Base-by-base conservation (phyloP, 345 rosid species). In the Garcia nutans region DNA sequence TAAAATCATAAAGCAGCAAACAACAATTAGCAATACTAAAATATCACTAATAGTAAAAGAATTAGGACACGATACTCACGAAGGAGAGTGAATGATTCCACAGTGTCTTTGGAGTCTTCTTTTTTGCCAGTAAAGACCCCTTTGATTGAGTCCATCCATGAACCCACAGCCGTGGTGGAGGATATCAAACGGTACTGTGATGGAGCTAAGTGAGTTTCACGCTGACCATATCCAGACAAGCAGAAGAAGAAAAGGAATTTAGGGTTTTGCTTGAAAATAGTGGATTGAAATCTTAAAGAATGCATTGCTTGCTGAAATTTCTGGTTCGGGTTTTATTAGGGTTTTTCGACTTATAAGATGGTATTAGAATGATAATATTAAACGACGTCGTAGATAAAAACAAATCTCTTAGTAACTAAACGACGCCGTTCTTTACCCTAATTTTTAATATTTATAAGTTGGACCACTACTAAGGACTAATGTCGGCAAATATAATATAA, bases 111-210 rank as follows among this genome's bases (percentile, higher is more conserved):
- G 10, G 83, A 68, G 41, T 83, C 86, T 23, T 82, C 91, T 6
- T 91, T 93, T 11, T 89, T 84, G 10, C 97, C 99, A 7, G 94
- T 89, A 79, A 96, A 90, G 68, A 88, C 90, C 2, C 94, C 97
- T 84, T 89, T 92, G 82, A 96, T 83, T 70, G 93, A 23, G 76
- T 90, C 91, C 96, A 93, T 84, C 99, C 97, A 96, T 56, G 94
- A 88, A 77, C 80, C 68, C 16, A 79, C 82, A 52, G 83, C 49
- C 59, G 89, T 23, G 23, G 95, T 87, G 74, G 92, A 79, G 78
- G 82, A 84, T 76, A 93, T 84, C 17, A 78, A 81, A 28, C 96
- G 95, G 70, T 68, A 77, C 83, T 77, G 92, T 26, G 90, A 60
- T 37, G 59, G 75, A 74, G 66, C 16, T n/a, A 52, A 71, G 64